Evolutionary conservation across 805 yeast species (phyloP).

Genomic region (Metschnikowia anglica): DNA sequence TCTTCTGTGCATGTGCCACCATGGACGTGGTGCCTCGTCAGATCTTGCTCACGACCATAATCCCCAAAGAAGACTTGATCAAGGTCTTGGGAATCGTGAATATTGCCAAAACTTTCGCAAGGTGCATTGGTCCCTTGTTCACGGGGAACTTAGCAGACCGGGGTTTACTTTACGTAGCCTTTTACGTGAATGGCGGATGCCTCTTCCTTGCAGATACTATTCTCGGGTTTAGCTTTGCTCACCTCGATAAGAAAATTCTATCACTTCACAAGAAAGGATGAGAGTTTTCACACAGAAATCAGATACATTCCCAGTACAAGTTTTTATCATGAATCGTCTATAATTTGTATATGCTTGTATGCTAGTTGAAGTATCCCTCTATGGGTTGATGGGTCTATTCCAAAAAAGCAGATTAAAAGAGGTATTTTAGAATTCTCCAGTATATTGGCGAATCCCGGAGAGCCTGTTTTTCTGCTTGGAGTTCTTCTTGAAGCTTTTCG

Average conservation of each 20-base stretch:
- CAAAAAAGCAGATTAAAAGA: slow-evolving; percentile 8
- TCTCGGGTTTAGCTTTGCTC: slow-evolving; percentile 42
- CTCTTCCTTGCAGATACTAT: slow-evolving; percentile 50
- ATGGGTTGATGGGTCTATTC: neutral
- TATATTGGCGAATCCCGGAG: slow-evolving; percentile 17
- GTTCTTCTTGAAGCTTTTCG: slow-evolving; percentile 24
- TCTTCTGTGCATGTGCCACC: slow-evolving; percentile 50
- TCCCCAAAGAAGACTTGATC: slow-evolving; percentile 63
- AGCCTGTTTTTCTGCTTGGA: slow-evolving; percentile 22
- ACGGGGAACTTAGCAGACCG: slow-evolving; percentile 70
- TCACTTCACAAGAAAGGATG: slow-evolving; percentile 8
- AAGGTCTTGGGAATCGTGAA: slow-evolving; percentile 83
- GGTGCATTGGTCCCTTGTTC: slow-evolving; percentile 77
- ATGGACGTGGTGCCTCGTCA: slow-evolving; percentile 96
- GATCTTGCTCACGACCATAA: slow-evolving; percentile 66
- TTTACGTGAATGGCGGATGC: slow-evolving; percentile 50
- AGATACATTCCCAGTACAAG: neutral
- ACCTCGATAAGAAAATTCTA: slow-evolving; percentile 37
- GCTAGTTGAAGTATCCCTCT: slow-evolving; percentile 1
- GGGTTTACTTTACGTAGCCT: slow-evolving; percentile 49
- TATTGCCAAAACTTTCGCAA: slow-evolving; percentile 79
- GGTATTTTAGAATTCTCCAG: slow-evolving; percentile 19
- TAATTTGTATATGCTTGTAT: slow-evolving; percentile 2
- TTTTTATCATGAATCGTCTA: slow-evolving; percentile 1
- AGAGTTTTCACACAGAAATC: too few species aligned